Percentiles rank a stretch among this genome's conserved stretches.
phyloP scores from a whole-genome alignment of 768 basidiomycete species.

The Crucibulum laeve region DNA sequence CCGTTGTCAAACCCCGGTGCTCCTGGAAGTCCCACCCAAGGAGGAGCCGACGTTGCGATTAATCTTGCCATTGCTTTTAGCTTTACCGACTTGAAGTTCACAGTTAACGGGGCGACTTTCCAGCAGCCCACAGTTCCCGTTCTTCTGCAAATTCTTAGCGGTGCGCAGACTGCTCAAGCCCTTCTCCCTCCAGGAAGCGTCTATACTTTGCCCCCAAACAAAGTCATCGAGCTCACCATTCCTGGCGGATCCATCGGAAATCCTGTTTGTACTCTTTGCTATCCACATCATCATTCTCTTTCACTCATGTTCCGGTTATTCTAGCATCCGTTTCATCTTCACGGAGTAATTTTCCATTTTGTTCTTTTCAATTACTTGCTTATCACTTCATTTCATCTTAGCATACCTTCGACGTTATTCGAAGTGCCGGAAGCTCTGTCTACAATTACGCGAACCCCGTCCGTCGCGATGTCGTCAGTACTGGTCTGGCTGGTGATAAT shows the following conservation, averaged over 20 bases:
- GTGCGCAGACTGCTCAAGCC: conserved; percentile 32
- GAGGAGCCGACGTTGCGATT: conserved; percentile 37
- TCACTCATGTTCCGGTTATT: conserved; percentile 15
- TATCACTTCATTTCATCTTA: conserved; percentile 21
- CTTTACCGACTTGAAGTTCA: conserved; percentile 11
- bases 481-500: conserved; percentile 24
- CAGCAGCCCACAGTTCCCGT: conserved; percentile 37
- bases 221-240: conserved; percentile 43
- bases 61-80: conserved; percentile 26
- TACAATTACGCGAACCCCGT: conserved; percentile 49
- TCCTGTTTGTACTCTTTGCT: conserved; percentile 17
- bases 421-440: conserved; percentile 27
- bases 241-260: conserved; percentile 28
- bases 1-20: conserved; percentile 24
- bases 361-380: background rate
- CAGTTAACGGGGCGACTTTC: conserved; percentile 25
- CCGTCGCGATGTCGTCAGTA: conserved; percentile 32
- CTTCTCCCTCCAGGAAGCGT: conserved; percentile 36
- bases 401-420: conserved; percentile 35
- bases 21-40: conserved; percentile 25
- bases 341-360: conserved; percentile 25
- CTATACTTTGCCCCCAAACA: conserved; percentile 37
- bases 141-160: conserved; percentile 48
- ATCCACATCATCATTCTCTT: conserved; percentile 17
- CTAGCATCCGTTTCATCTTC: conserved; percentile 39